Evolutionary conservation across 345 rosid genomes (phyloP), one percentile per base, ranked within the genome.

Genomic region (Hibiscus trionum): DNA sequence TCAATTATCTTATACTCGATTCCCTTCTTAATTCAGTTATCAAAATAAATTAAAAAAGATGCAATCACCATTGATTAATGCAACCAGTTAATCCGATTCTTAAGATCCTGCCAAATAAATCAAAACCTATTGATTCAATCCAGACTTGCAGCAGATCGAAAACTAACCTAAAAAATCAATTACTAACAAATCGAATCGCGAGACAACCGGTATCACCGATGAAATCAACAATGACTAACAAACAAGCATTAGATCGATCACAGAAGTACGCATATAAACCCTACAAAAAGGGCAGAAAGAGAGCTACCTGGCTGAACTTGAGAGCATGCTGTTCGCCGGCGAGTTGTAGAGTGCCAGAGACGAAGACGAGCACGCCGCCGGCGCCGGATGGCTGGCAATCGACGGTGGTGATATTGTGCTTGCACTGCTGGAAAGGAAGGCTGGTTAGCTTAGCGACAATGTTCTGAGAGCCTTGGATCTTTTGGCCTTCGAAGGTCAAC

Each of bases 381-480:
- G 83, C 86, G 61, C 97, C 96, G 17, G 99, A 91, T n/a, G 97
- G 99, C 83, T 95, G 97, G 77, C 97, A 91, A 79, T 91, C 96
- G 31, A 95, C 96, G 70, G 97, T 90, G 70, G 92, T 68, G 82
- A 90, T 89, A 66, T 71, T 69, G 76, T 95, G 99, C 82, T 90
- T 83, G 77, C 97, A 95, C 96, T 90, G 96, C 78, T 88, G 90
- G 79, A 94, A 94, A 11, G 99, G 97, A 19, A 95, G 93, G 71
- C 81, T 62, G 5, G 87, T 83, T 67, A 95, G 96, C 84, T 95
- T 95, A 16, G 92, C 78, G 39, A 90, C 97, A 84, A 95, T 92
- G 83, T 76, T 89, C 11, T 73, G 85, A 5, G 88, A 79, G 33
- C 98, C 98, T 77, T 85, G 96, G 79, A 90, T 83, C 96, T 91